phyloP scores from a whole-genome alignment of 768 basidiomycete genomes.

The Leucogyrophana mollusca region DNA sequence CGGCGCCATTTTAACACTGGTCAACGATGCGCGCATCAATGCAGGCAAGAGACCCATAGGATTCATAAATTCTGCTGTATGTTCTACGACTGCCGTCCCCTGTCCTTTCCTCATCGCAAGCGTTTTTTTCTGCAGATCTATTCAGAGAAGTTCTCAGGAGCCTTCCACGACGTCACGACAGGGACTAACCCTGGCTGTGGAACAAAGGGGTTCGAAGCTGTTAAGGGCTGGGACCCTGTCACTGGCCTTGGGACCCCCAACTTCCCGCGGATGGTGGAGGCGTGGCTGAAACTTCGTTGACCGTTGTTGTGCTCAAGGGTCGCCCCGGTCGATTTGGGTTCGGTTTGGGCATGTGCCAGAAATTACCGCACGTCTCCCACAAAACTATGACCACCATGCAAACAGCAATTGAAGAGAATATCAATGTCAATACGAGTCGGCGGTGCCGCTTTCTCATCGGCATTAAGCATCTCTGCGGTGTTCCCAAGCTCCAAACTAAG shows the following conservation, averaged over 20 bases:
- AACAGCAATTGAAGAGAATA: too few relatives aligned
- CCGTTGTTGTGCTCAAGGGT: too few relatives aligned
- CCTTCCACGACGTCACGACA: slow-evolving; percentile 50
- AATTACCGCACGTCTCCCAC: too few relatives aligned
- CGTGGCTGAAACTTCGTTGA: too few relatives aligned
- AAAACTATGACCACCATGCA: too few relatives aligned
- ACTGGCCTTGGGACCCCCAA: slow-evolving; percentile 53
- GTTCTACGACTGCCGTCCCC: slow-evolving; percentile 5
- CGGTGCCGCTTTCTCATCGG: too few relatives aligned
- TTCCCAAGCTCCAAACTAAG: too few relatives aligned
- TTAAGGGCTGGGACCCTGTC: slow-evolving; percentile 32
- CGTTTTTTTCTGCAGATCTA: slow-evolving; percentile 37
- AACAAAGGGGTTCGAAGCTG: slow-evolving; percentile 33
- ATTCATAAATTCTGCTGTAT: slow-evolving; percentile 55
- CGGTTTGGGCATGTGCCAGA: too few relatives aligned
- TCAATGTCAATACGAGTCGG: too few relatives aligned
- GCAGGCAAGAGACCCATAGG: slow-evolving; percentile 48
- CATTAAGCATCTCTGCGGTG: too few relatives aligned
- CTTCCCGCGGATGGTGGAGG: too few relatives aligned
- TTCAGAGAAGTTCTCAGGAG: slow-evolving; percentile 31
- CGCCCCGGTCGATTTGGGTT: too few relatives aligned
- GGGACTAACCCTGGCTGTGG: slow-evolving; percentile 48
- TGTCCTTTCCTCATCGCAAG: neutral
- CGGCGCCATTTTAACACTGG: slow-evolving; percentile 54
- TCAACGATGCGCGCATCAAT: slow-evolving; percentile 60